Conservation (phyloP, 2,329 filamentous ascomycete species). For the Ilyonectria sp. region DNA sequence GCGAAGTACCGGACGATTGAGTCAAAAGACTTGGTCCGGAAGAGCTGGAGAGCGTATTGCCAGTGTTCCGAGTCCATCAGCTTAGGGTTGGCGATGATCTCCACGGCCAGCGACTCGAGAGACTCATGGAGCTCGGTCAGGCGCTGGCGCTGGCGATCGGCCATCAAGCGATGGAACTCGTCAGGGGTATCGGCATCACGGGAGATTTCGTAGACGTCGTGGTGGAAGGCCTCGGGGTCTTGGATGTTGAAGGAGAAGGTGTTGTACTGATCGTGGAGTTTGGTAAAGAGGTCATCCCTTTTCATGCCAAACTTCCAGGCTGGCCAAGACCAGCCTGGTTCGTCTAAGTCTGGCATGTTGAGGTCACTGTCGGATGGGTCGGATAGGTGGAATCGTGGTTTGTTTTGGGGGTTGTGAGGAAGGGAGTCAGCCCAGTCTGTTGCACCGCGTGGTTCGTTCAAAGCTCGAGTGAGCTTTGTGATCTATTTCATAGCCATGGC, state of each 20-base stretch:
- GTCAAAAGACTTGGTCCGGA: conserved; percentile 71
- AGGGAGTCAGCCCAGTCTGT: conserved; percentile 40
- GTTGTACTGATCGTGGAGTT: conserved; percentile 73
- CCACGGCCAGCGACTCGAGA: conserved; percentile 70
- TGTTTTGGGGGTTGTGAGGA: conserved; percentile 38
- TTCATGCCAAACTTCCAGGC: conserved; percentile 76
- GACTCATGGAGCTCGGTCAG: conserved; percentile 69
- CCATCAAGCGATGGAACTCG: conserved; percentile 70
- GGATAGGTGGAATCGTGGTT: conserved; percentile 32
- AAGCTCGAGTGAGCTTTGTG: conserved; percentile 46
- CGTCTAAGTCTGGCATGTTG: conserved; percentile 74
- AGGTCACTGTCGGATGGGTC: conserved; percentile 62
- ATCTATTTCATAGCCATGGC: conserved; percentile 49
- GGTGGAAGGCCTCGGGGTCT: conserved; percentile 73
- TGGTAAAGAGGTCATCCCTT: conserved; percentile 70
- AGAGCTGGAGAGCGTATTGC: conserved; percentile 71
- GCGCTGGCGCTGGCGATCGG: conserved; percentile 68
- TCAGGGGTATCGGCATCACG: conserved; percentile 63
- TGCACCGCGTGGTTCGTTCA: conserved; percentile 35
- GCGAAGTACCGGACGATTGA: conserved; percentile 73
- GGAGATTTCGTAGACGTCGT: conserved; percentile 73
- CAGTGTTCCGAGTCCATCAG: conserved; percentile 73
- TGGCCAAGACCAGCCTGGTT: conserved; percentile 68
- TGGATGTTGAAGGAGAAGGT: conserved; percentile 70
- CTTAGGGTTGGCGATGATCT: conserved; percentile 73